These are phyloP conservation scores for Tagetes erecta DNA, from an alignment of 129 eudicot genomes.

Conservation along the genomic window DNA sequence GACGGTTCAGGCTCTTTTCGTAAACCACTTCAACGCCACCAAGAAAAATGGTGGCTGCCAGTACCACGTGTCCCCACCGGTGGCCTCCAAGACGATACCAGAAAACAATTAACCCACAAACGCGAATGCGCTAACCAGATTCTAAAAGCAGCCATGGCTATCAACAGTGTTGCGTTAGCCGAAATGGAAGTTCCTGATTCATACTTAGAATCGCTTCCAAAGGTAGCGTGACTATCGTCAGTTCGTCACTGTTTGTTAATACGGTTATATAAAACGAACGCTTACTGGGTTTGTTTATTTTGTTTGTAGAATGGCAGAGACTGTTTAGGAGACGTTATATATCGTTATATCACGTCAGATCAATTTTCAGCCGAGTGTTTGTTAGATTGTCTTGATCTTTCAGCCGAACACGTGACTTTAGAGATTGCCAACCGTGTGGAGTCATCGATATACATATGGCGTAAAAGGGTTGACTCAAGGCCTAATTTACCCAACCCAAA, in stretches of 20 bases:
- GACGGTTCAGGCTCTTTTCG: constrained; percentile 77
- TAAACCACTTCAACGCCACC: constrained; percentile 71
- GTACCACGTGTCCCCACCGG: constrained; percentile 89
- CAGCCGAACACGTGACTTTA: constrained; percentile 79
- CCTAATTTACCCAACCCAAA: constrained; percentile 50
- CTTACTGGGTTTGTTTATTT: constrained; percentile 25
- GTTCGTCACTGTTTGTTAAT: neutral
- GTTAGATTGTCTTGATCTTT: constrained; percentile 86
- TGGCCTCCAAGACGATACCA: constrained; percentile 66
- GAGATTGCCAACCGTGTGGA: constrained; percentile 74
- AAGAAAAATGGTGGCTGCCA: constrained; percentile 98
- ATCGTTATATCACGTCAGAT: constrained; percentile 77
- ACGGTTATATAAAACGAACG: neutral
- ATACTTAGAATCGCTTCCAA: constrained; percentile 81
- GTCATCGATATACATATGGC: constrained; percentile 85
- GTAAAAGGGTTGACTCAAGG: constrained; percentile 61
- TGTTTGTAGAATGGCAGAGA: constrained; percentile 69
- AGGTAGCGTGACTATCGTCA: constrained; percentile 47
- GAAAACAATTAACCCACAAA: constrained; percentile 67
- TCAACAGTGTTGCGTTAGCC: constrained; percentile 62
- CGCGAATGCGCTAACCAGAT: constrained; percentile 84
- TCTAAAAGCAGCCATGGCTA: constrained; percentile 80
- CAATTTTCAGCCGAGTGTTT: constrained; percentile 83
- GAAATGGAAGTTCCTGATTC: constrained; percentile 97
- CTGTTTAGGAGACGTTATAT: constrained; percentile 85